Percentiles rank a stretch among this genome's conserved stretches.
Evolutionary conservation across 2,329 filamentous ascomycete genomes (phyloP).

Genomic region (Alternaria incomplexa): DNA sequence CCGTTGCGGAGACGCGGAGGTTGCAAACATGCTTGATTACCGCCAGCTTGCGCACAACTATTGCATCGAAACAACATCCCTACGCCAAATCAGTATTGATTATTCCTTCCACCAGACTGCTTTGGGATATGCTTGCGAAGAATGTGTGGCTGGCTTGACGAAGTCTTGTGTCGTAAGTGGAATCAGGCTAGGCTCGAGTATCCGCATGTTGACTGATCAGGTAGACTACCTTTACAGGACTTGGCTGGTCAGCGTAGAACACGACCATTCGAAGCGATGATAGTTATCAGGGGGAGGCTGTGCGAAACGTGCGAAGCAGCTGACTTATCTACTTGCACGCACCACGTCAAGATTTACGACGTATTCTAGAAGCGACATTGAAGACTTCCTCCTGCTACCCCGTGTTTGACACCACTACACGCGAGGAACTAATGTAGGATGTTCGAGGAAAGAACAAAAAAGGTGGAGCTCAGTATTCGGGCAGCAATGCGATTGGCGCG

Average conservation of each 20-base stretch:
- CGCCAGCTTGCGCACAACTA: background rate
- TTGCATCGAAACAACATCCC: background rate
- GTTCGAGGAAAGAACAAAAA: background rate
- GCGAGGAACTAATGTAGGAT: background rate
- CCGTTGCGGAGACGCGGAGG: background rate
- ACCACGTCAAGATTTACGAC: background rate
- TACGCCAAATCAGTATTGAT: background rate
- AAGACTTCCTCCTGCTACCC: background rate
- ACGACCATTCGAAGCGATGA: background rate
- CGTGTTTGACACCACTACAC: background rate
- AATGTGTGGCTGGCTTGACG: background rate
- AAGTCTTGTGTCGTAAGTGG: background rate
- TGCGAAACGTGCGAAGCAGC: background rate
- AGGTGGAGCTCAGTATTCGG: background rate
- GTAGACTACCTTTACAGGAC: background rate
- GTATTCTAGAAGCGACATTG: background rate
- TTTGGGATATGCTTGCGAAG: conserved; percentile 13
- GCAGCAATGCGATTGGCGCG: conserved; percentile 6
- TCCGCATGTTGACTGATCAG: background rate
- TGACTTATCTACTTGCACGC: background rate
- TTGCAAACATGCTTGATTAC: background rate
- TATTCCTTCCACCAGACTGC: background rate
- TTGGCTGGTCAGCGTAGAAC: background rate
- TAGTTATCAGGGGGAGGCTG: background rate
- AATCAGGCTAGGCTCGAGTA: background rate